Base-by-base conservation (phyloP, 169 alveolate species). In the Eimeria tenella region DNA sequence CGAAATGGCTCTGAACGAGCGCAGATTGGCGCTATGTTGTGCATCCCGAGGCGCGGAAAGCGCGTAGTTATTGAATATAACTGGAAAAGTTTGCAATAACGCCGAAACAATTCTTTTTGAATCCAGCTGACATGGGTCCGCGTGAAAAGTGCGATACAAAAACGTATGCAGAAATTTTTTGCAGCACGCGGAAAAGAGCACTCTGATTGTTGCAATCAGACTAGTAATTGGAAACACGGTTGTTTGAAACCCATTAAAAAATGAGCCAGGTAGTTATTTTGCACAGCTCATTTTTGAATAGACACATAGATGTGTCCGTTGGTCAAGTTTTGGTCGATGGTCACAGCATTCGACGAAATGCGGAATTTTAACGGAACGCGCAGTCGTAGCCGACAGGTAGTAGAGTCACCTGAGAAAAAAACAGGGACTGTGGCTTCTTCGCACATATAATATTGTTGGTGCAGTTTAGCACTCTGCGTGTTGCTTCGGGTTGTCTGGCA, bases 21-120 rank as follows among this genome's bases (percentile, higher is more conserved):
- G 62, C 70, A 79, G 95, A 9, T 19, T 77, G 93, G 95, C 83
- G 9, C 53, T 93, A 58, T 93, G 95, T 90, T 93, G 95, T 68
- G 84, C 93, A 25, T 73, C 93, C 75, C 68, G 90, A 11, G 62
- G 63, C 5, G 11, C 90, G 83, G 83, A 73, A 31, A 83, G 60
- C n/a, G 90, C 77, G 79, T 83, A 83, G 65, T 52, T 75, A 62
- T 25, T 50, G 77, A 42, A 11, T 25, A 13, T 49, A 73, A 3
- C 58, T 49, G 83, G 83, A 5, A 0, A 3, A 5, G 83, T 15
- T 73, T 73, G 58, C 50, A 10, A 49, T n/a, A 73, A 73, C 60
- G 58, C 42, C 50, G 31, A 49, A 73, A 42, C 83, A 73, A 71
- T 71, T 68, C 19, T n/a, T n/a, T 79, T 79, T 79, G 42, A 23